A percentile compares a stretch with the other conserved stretches of the same genome.
Evolutionary conservation across 371 early-diverging fungal genomes (phyloP).

Genomic region (Mucor velutinosus): DNA sequence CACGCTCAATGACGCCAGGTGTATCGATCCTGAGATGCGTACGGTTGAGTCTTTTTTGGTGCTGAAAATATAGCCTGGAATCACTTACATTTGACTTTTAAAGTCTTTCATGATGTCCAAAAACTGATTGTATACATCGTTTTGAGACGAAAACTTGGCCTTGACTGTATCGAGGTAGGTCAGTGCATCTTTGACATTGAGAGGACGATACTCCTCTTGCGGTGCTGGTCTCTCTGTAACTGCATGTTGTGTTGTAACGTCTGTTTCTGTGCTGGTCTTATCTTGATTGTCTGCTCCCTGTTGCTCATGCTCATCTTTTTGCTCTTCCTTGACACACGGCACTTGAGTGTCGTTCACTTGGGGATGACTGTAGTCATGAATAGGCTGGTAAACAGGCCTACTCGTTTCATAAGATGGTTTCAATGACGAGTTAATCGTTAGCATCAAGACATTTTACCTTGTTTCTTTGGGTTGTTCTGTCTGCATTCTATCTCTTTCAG

Average conservation of each 20-base stretch:
- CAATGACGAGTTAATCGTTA: too few relatives aligned
- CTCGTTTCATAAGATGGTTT: neutral
- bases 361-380: neutral
- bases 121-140: slow-evolving; percentile 96
- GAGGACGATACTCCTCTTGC: slow-evolving; percentile 31
- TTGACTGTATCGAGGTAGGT: slow-evolving; percentile 97
- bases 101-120: slow-evolving; percentile 99
- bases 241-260: neutral
- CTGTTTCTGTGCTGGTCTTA: neutral
- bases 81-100: slow-evolving; percentile 85
- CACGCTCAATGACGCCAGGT: slow-evolving; percentile 97
- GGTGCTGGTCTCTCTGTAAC: neutral
- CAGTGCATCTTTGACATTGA: slow-evolving; percentile 88
- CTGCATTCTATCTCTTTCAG: neutral
- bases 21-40: slow-evolving; percentile 83
- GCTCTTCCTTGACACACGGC: neutral
- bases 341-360: neutral
- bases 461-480: neutral
- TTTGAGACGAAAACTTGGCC: slow-evolving; percentile 85
- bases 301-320: neutral
- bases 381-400: neutral
- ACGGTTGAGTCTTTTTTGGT: neutral
- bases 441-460: neutral
- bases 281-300: neutral
- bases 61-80: neutral